Evolutionary conservation across 106 monocot genomes (phyloP), one percentile per base, ranked within the genome.

Genomic region (Acorus calamus): DNA sequence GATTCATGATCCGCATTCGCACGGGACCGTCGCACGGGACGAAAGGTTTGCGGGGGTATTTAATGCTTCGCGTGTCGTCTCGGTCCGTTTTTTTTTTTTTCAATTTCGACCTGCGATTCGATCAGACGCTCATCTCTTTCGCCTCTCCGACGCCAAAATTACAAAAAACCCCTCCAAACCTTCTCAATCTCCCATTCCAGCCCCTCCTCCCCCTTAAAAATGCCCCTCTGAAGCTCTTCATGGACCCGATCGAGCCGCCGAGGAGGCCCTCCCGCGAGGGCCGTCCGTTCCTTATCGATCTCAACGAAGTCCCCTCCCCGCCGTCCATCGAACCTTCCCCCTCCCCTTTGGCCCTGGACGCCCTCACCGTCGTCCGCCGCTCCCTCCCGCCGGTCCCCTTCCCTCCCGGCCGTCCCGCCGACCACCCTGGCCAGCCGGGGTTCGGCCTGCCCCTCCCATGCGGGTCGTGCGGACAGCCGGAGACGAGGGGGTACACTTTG

Each of bases 361-460:
- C 87, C 50, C 78, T 76, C 65, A 61, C 78, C 28, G 49, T 87
- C 6, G 91, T 73, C 0, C 46, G 69, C 45, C 47, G 59, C 49
- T 57, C 69, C 69, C 80, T 82, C 56, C 76, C 59, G 41, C 14
- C 4, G 9, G 63, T 14, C 51, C 56, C 7, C 9, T 54, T 46
- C 12, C 46, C 3, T 4, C 67, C 3, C 48, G 56, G 44, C 46
- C 52, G 57, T 11, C 66, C 86, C 42, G 86, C 80, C 55, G 80
- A 67, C 65, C 77, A 74, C 66, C 96, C 96, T 0, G 96, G 96
- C 42, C 91, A 92, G 73, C 85, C 91, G 2, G 96, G 96, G 4
- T 63, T 65, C 2, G 84, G 82, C 10, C 13, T 14, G 43, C 57
- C 48, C 2, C 56, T 57, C 4, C 56, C 59, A 2, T 98, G 98